Evolutionary conservation across 1,284 basidiomycete species (phyloP), one percentile per base, ranked within the genome.

Genomic region (Cerrena zonata): DNA sequence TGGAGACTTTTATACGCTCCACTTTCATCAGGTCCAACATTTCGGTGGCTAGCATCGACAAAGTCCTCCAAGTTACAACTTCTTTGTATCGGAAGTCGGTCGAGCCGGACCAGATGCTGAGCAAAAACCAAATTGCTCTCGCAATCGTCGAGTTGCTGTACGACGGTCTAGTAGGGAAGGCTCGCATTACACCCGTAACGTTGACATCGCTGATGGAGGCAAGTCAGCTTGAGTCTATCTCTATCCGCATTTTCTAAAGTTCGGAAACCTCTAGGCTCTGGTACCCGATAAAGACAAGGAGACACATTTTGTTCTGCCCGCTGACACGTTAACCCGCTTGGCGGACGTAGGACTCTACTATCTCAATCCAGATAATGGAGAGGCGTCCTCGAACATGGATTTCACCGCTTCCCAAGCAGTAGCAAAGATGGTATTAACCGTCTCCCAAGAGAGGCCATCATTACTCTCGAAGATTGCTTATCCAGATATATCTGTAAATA

Each of bases 1-100:
- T 76, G n/a, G 84, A 86, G 54, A 78, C 74, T 2, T 67, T 81
- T 11, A 63, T 88, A 18, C 71, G 84, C 41, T 71, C 75, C 2
- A 64, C 73, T 5, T 59, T 86, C 41, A 70, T 70, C 23, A 75
- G 82, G 50, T 74, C 79, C 45, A 64, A 72, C 49, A 71, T 86
- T 15, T 68, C 69, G 10, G 63, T 67, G 11, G 59, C 65, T 21
- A 72, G 71, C 49, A 61, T 88, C n/a, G 68, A 67, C 4, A 70
- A 71, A 2, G 63, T 86, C 2, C 65, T 86, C 10, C 69, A 77
- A 43, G 76, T 77, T 19, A 76, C 77, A 2, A 66, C 70, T 4
- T 68, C 69, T 7, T 56, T 77, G 12, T 75, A 73, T 50, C 58
- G 63, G 3, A 62, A 57, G 43, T 58, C 56, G 2, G 55, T 56